Conservation (phyloP, 2,329 filamentous ascomycete species). For the Septoria petroselini region DNA sequence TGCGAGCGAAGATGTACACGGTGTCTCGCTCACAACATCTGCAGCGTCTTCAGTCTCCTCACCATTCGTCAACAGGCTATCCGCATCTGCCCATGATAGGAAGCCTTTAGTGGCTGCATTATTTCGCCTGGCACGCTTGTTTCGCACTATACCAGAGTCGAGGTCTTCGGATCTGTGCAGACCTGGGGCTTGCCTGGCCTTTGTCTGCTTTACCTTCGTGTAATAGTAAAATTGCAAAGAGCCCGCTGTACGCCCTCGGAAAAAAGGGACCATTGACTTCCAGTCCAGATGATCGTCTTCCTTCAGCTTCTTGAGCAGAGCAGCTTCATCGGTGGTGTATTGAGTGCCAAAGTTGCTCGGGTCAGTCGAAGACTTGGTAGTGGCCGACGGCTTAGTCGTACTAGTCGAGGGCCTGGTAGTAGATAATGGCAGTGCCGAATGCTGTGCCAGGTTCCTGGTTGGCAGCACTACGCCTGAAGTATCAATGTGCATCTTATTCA, state of each 20-base stretch:
- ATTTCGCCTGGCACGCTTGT: slow-evolving; percentile 13
- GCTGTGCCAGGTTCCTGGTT: background rate
- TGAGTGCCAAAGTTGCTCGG: slow-evolving; percentile 9
- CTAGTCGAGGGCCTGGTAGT: background rate
- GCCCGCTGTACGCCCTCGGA: slow-evolving; percentile 35
- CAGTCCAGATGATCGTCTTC: slow-evolving; percentile 41
- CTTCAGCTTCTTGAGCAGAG: slow-evolving; percentile 42
- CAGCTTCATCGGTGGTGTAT: slow-evolving; percentile 35
- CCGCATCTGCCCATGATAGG: slow-evolving; percentile 28
- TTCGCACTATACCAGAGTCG: slow-evolving; percentile 3
- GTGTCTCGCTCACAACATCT: background rate
- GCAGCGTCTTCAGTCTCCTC: background rate
- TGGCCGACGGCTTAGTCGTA: background rate
- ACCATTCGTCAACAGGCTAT: slow-evolving; percentile 8
- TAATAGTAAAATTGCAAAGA: slow-evolving; percentile 34
- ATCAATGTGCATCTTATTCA: slow-evolving; percentile 7
- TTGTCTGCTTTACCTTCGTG: slow-evolving; percentile 12
- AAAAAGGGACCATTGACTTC: slow-evolving; percentile 38
- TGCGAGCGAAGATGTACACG: background rate
- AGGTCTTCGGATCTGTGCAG: slow-evolving; percentile 5
- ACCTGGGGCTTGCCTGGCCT: background rate
- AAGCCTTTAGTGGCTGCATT: slow-evolving; percentile 23
- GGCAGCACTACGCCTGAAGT: slow-evolving; percentile 1
- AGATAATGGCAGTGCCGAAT: no score
- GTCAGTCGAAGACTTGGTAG: no score